phyloP scores from a whole-genome alignment of 768 basidiomycete genomes.

The Hysterangium stoloniferum region DNA sequence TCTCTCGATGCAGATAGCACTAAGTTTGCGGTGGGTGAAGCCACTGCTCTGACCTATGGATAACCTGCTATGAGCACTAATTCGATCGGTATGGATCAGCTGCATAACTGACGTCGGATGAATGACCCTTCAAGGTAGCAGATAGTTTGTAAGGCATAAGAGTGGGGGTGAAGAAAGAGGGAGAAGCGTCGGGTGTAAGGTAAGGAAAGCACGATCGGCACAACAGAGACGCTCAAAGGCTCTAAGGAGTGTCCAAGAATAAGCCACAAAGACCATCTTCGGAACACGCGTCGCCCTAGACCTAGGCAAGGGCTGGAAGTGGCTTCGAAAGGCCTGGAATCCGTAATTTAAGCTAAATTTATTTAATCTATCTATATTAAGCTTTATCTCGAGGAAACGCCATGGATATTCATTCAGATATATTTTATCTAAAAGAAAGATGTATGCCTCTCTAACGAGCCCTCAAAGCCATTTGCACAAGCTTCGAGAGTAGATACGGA shows the following conservation, averaged over 20 bases:
- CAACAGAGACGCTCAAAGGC: conserved; percentile 6
- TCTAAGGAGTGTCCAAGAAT: conserved; percentile 1
- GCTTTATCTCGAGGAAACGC: too few species aligned
- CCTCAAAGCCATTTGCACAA: conserved; percentile 46
- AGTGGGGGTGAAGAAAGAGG: background rate
- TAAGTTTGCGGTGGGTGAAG: conserved; percentile 64
- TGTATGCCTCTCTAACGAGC: conserved; percentile 87
- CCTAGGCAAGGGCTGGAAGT: too few species aligned
- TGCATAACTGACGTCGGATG: conserved; percentile 56
- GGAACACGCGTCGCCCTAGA: conserved; percentile 3
- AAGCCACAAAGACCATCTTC: background rate
- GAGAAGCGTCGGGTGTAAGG: background rate
- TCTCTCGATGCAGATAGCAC: conserved; percentile 90
- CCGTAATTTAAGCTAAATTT: too few species aligned
- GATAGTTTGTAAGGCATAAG: conserved; percentile 75
- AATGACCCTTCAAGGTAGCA: conserved; percentile 60
- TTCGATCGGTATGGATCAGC: conserved; percentile 8
- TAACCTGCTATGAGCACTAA: conserved; percentile 18
- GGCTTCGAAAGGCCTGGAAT: too few species aligned
- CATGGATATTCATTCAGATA: background rate
- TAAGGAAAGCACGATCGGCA: background rate
- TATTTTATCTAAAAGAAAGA: conserved; percentile 14
- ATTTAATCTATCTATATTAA: too few species aligned
- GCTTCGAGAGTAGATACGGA: conserved; percentile 77
- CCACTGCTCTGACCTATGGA: conserved; percentile 73